Evolutionary conservation across 2,329 filamentous ascomycete species (phyloP).

Genomic region (Arthrobotrys conoides): DNA sequence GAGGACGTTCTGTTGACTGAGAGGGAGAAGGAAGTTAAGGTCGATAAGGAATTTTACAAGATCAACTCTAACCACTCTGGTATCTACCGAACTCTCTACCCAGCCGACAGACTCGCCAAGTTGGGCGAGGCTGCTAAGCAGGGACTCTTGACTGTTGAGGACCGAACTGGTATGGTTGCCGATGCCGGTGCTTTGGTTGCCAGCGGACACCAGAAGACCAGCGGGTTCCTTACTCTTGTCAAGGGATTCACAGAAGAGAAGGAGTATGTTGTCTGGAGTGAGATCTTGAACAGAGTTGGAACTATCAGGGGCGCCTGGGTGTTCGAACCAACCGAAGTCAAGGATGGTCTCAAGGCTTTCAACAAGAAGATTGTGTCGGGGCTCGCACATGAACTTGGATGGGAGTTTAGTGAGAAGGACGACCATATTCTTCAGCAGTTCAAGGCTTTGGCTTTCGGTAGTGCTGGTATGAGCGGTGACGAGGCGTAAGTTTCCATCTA

Average conservation of each 20-base stretch:
- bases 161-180: slow-evolving; percentile 93
- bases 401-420: slow-evolving; percentile 86
- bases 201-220: slow-evolving; percentile 94
- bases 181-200: slow-evolving; percentile 90
- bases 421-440: slow-evolving; percentile 94
- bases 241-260: slow-evolving; percentile 85
- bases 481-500: slow-evolving; percentile 69
- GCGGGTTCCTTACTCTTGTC: slow-evolving; percentile 85
- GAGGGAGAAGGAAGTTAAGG: slow-evolving; percentile 82
- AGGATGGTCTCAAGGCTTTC: slow-evolving; percentile 85
- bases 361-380: slow-evolving; percentile 81
- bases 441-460: slow-evolving; percentile 90
- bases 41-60: slow-evolving; percentile 93
- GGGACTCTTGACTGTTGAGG: slow-evolving; percentile 85
- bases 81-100: slow-evolving; percentile 91
- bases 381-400: slow-evolving; percentile 88
- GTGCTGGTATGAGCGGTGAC: slow-evolving; percentile 85
- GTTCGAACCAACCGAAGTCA: slow-evolving; percentile 82
- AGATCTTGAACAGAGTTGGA: slow-evolving; percentile 83
- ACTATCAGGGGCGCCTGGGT: slow-evolving; percentile 88
- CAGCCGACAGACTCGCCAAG: slow-evolving; percentile 85
- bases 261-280: slow-evolving; percentile 95
- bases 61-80: slow-evolving; percentile 94
- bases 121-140: slow-evolving; percentile 87
- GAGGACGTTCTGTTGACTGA: slow-evolving; percentile 79